Percentiles rank a stretch among this genome's conserved stretches.
Evolutionary conservation across 768 basidiomycete genomes (phyloP).

Genomic region (Podaxis rugospora): DNA sequence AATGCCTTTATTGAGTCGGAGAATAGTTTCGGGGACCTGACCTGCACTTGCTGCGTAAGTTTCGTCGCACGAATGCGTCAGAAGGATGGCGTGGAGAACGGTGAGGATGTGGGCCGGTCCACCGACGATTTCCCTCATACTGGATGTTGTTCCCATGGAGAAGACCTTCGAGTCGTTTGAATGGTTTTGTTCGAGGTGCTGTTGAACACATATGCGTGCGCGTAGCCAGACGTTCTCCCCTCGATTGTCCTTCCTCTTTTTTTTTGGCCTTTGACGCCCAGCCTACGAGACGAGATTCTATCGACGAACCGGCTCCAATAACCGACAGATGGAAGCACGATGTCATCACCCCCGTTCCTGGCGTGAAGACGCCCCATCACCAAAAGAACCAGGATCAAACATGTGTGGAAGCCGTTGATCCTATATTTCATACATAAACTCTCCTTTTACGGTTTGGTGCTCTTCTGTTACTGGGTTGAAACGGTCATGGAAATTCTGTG

Average conservation of each 20-base stretch:
- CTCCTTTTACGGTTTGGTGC: not conserved
- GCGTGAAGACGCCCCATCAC: not conserved
- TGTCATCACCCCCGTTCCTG: not conserved
- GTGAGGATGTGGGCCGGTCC: not conserved
- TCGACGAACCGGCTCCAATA: not conserved
- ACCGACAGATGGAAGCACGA: not conserved
- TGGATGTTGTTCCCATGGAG: not conserved
- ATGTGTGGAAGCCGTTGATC: constrained; percentile 5
- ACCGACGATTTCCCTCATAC: not conserved
- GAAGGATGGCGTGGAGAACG: not conserved
- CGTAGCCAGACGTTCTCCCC: no score
- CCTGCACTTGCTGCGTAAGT: not conserved
- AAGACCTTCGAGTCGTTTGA: no score
- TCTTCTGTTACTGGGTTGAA: not conserved
- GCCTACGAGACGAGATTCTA: not conserved
- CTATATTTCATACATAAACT: not conserved
- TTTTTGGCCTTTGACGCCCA: not conserved
- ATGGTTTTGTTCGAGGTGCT: no score
- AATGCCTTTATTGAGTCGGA: not conserved
- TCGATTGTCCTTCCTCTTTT: no score
- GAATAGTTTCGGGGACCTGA: not conserved
- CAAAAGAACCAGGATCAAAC: not conserved
- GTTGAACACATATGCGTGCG: no score
- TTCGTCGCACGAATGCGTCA: not conserved
- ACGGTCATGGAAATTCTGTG: not conserved